Percentiles rank a stretch among this genome's conserved stretches.
Conservation (phyloP, 331 rosid genomes). For the Dryas integrifolia region DNA sequence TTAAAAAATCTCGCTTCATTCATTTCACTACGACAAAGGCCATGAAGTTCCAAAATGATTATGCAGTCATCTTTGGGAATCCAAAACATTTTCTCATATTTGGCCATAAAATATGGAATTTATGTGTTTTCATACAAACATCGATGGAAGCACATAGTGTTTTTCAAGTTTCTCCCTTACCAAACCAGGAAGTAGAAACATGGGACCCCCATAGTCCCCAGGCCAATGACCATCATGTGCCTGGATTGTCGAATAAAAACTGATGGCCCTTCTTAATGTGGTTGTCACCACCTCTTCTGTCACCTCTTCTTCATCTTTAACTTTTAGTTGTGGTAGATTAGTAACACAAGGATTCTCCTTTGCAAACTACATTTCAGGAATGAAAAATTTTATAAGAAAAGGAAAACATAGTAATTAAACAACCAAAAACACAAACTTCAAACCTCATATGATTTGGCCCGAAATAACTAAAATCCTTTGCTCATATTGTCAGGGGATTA, state of each 20-base stretch:
- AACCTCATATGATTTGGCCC: neutral
- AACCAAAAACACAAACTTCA: neutral
- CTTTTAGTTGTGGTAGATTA: constrained; percentile 32
- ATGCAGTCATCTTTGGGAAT: neutral
- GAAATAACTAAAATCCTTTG: neutral
- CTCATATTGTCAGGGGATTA: neutral
- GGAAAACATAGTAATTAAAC: neutral
- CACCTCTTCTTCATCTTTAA: constrained; percentile 32
- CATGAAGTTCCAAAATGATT: constrained; percentile 6
- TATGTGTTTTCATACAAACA: neutral
- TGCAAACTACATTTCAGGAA: constrained; percentile 24
- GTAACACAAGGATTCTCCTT: constrained; percentile 26
- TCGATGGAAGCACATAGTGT: neutral
- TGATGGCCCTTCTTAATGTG: constrained; percentile 28
- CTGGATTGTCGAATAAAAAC: constrained; percentile 38
- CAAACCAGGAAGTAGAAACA: constrained; percentile 42
- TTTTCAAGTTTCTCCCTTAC: constrained; percentile 13
- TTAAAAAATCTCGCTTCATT: neutral
- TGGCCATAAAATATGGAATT: neutral
- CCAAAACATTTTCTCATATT: neutral
- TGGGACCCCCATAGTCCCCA: constrained; percentile 41
- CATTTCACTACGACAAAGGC: neutral
- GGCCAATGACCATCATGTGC: constrained; percentile 41
- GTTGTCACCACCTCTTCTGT: constrained; percentile 25
- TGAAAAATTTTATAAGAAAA: neutral